phyloP scores from a whole-genome alignment of 2,329 filamentous ascomycete genomes.

The Arachnopeziza araneosa region DNA sequence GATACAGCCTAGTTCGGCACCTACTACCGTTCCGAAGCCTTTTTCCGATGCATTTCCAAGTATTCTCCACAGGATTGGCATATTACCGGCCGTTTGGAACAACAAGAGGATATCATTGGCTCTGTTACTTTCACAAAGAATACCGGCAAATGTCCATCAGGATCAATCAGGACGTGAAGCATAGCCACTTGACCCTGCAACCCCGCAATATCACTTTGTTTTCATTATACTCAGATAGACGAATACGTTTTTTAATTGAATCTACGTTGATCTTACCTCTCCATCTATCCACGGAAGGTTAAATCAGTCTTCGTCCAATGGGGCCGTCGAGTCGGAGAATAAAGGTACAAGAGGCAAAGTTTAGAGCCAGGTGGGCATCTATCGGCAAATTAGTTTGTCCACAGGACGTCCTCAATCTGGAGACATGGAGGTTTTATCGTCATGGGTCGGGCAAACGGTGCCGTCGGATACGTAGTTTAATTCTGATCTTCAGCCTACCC shows the following conservation, averaged over 20 bases:
- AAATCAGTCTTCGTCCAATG: not conserved
- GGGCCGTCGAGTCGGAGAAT: not conserved
- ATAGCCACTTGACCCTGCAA: not conserved
- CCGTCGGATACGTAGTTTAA: not conserved
- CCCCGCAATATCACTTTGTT: conserved; percentile 11
- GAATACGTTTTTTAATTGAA: not conserved
- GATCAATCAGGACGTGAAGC: not conserved
- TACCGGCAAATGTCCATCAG: conserved; percentile 8
- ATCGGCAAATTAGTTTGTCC: not conserved
- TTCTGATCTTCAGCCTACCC: not conserved
- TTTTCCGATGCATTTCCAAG: not conserved
- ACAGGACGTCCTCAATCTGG: not conserved
- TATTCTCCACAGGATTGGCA: not conserved
- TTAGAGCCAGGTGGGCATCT: not conserved
- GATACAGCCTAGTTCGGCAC: not conserved
- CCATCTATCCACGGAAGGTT: not conserved
- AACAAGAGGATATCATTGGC: not conserved
- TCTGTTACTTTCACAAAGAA: not conserved
- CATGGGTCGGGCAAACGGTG: not conserved
- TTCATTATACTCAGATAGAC: conserved; percentile 4
- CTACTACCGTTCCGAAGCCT: not conserved
- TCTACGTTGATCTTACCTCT: not conserved
- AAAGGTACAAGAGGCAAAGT: not conserved
- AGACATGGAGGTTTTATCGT: not conserved
- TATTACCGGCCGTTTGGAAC: not conserved